These are phyloP conservation scores for Inga leiocalycina DNA, from an alignment of 306 rosid genomes.

Conservation along the genomic window DNA sequence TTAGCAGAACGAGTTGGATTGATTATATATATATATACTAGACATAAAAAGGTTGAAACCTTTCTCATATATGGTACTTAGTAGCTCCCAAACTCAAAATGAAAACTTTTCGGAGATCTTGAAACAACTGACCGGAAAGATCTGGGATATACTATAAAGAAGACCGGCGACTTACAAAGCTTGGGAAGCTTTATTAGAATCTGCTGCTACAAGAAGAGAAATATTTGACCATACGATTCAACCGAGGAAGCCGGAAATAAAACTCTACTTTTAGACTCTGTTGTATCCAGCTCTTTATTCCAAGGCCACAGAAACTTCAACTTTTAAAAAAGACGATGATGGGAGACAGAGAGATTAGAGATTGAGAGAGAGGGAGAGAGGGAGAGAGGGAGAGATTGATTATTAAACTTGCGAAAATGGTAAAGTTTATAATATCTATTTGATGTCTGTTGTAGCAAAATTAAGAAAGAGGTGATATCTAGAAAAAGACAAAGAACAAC, in stretches of 20 bases:
- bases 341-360: too few species aligned
- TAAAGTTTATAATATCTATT: too few species aligned
- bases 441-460: too few species aligned
- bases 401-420: too few species aligned
- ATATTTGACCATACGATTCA: background rate
- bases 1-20: background rate
- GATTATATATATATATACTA: background rate
- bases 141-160: background rate
- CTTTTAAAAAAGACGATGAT: background rate
- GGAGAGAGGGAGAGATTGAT: too few species aligned
- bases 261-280: too few species aligned
- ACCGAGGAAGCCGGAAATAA: background rate
- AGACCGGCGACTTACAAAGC: background rate
- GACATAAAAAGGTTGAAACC: background rate
- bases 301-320: too few species aligned
- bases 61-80: background rate
- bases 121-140: background rate
- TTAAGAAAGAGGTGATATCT: too few species aligned
- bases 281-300: too few species aligned
- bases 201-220: background rate
- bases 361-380: too few species aligned
- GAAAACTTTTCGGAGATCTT: background rate
- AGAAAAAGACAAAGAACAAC: too few species aligned
- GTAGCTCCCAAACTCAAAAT: background rate
- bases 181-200: background rate